phyloP scores from a whole-genome alignment of 345 rosid species.

The Eucalyptus erythrocorys region DNA sequence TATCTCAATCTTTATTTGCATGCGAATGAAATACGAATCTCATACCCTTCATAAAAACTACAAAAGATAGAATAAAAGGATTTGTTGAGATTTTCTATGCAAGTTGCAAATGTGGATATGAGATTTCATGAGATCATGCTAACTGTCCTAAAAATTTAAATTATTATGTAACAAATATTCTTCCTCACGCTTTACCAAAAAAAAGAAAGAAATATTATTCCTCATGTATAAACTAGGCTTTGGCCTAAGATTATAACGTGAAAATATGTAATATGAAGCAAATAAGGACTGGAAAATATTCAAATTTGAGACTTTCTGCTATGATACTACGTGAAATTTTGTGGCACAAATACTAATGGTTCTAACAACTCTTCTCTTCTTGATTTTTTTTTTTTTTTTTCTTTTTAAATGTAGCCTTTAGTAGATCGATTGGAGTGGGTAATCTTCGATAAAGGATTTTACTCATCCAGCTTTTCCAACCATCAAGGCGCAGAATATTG shows the following conservation, averaged over 20 bases:
- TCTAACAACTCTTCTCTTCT: not conserved
- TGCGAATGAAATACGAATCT: not conserved
- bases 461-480: not conserved
- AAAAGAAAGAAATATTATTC: too few species aligned
- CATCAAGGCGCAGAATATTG: too few species aligned
- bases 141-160: not conserved
- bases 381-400: not conserved
- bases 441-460: not conserved
- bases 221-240: accelerated
- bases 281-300: not conserved
- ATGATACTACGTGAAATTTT: not conserved
- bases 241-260: not conserved
- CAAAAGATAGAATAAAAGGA: not conserved
- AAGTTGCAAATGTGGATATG: not conserved
- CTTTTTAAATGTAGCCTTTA: too few species aligned
- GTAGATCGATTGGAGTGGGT: not conserved
- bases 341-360: not conserved
- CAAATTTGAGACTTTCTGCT: accelerated
- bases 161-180: too few species aligned
- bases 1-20: not conserved
- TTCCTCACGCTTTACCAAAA: too few species aligned
- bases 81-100: not conserved
- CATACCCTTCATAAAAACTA: not conserved
- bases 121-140: not conserved
- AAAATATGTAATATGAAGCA: not conserved